These are phyloP conservation scores for Zygoascus flipseniorum DNA, from an alignment of 805 yeast genomes.

Conservation along the genomic window DNA sequence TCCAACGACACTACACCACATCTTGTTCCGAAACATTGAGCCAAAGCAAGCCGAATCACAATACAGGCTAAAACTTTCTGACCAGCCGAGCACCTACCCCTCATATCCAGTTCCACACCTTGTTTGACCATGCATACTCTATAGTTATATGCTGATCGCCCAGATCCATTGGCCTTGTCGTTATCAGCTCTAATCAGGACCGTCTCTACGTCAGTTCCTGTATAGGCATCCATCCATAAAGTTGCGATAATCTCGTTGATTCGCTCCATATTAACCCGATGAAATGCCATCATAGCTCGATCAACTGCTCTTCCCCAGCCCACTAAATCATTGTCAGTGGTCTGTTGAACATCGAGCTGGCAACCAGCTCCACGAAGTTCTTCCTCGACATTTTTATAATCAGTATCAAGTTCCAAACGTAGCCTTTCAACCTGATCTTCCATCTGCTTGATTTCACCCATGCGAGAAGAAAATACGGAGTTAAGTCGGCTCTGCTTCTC, in stretches of 20 bases:
- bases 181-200: slow-evolving; percentile 80
- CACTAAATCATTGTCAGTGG: slow-evolving; percentile 72
- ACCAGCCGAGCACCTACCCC: slow-evolving; percentile 98
- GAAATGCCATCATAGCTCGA: slow-evolving; percentile 88
- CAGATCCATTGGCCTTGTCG: slow-evolving; percentile 30
- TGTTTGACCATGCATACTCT: slow-evolving; percentile 93
- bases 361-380: slow-evolving; percentile 64
- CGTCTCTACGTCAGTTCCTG: slow-evolving; percentile 91
- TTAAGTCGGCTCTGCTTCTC: slow-evolving; percentile 45
- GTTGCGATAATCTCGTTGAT: slow-evolving; percentile 83
- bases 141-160: slow-evolving; percentile 73
- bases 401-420: slow-evolving; percentile 54
- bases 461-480: slow-evolving; percentile 60
- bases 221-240: slow-evolving; percentile 87
- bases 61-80: slow-evolving; percentile 92
- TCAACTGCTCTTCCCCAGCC: slow-evolving; percentile 82
- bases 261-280: slow-evolving; percentile 84
- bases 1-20: slow-evolving; percentile 96
- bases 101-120: slow-evolving; percentile 89
- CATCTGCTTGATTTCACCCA: slow-evolving; percentile 82
- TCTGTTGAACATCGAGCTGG: slow-evolving; percentile 62
- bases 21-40: slow-evolving; percentile 90
- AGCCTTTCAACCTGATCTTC: slow-evolving; percentile 57
- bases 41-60: slow-evolving; percentile 80
- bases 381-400: slow-evolving; percentile 59